phyloP scores from a whole-genome alignment of 306 rosid genomes.

The Inga leiocalycina region DNA sequence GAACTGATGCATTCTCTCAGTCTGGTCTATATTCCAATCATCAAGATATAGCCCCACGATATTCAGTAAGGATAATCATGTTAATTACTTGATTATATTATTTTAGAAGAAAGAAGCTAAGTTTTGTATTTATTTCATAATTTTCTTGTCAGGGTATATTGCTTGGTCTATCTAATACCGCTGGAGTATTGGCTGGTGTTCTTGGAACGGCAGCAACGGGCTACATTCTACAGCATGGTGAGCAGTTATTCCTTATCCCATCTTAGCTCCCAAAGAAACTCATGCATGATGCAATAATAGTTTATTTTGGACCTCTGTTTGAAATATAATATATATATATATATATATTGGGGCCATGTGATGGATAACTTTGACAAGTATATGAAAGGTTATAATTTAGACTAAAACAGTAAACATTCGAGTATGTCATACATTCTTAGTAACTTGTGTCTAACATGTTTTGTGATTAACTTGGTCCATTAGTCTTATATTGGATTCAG shows the following conservation, averaged over 20 bases:
- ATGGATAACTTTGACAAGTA: too few relatives aligned
- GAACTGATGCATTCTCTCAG: constrained; percentile 98
- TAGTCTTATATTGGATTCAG: too few relatives aligned
- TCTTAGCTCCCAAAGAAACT: constrained; percentile 7
- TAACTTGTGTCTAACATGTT: too few relatives aligned
- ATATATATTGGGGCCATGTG: too few relatives aligned
- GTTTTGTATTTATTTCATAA: constrained; percentile 11
- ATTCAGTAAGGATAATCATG: constrained; percentile 68
- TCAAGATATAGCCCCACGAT: constrained; percentile 98
- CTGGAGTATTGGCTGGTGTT: constrained; percentile 98
- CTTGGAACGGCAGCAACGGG: constrained; percentile 97
- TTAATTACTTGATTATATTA: neutral
- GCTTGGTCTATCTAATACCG: constrained; percentile 95
- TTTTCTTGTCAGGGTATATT: constrained; percentile 65
- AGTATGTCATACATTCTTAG: too few relatives aligned
- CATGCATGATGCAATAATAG: too few relatives aligned
- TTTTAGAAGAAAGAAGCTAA: neutral
- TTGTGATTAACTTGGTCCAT: too few relatives aligned
- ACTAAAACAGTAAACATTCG: too few relatives aligned
- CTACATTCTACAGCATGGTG: constrained; percentile 92
- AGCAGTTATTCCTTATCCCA: constrained; percentile 34
- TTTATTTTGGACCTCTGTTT: too few relatives aligned
- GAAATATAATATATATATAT: too few relatives aligned
- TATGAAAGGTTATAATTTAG: too few relatives aligned
- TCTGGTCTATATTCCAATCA: constrained; percentile 97